These are phyloP conservation scores for Suillus subaureus DNA, from an alignment of 768 basidiomycete species.

Conservation along the genomic window DNA sequence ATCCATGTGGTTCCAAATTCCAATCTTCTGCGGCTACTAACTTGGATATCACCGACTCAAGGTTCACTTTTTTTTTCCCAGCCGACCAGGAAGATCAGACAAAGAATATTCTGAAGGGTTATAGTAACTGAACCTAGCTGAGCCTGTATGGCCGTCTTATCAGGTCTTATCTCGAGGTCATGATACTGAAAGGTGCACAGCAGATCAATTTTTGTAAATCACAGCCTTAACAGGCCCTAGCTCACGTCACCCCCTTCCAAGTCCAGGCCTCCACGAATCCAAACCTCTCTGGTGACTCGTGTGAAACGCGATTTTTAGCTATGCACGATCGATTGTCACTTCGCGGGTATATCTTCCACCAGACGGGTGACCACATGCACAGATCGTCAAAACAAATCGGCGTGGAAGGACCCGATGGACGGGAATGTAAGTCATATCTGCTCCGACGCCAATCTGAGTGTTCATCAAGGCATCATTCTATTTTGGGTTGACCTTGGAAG, in stretches of 20 bases:
- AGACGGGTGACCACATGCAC: conserved; percentile 68
- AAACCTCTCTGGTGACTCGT: conserved; percentile 65
- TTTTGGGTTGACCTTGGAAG: conserved; percentile 26
- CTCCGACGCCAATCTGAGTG: conserved; percentile 14
- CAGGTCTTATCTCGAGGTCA: not conserved
- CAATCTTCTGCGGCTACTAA: conserved; percentile 12
- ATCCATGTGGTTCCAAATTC: no score
- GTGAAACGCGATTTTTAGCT: conserved; percentile 70
- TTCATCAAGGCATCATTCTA: conserved; percentile 23
- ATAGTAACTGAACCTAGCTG: not conserved
- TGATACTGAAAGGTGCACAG: not conserved
- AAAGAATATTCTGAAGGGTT: not conserved
- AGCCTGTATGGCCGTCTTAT: not conserved
- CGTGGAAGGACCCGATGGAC: conserved; percentile 73
- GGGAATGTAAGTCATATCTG: conserved; percentile 53
- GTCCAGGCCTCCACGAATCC: conserved; percentile 65
- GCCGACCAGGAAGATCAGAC: conserved; percentile 37
- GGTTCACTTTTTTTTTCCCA: no score
- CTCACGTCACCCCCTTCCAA: conserved; percentile 16
- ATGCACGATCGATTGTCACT: conserved; percentile 76
- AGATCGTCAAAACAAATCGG: conserved; percentile 80
- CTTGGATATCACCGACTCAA: conserved; percentile 6
- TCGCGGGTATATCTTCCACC: conserved; percentile 71
- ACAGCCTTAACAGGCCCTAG: conserved; percentile 8
- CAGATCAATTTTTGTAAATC: conserved; percentile 1